These are phyloP conservation scores for Lasiosphaeria hispida DNA, from an alignment of 495 filamentous ascomycete genomes.

Conservation along the genomic window DNA sequence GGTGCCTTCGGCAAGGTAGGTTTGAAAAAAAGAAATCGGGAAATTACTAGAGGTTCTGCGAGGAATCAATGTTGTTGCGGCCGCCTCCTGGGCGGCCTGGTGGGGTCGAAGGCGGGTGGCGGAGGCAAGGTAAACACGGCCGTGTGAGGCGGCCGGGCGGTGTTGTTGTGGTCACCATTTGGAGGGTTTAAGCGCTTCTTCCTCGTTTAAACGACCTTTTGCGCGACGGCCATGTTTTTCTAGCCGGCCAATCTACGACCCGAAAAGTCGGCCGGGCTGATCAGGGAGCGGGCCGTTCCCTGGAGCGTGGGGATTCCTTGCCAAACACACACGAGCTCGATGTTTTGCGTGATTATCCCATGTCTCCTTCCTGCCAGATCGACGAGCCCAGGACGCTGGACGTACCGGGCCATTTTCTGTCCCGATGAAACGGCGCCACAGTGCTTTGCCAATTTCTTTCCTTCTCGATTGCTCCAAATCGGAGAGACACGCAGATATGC, in stretches of 20 bases:
- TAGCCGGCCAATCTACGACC: conserved; percentile 12
- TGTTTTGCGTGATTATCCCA: background rate
- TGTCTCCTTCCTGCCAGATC: too few relatives aligned
- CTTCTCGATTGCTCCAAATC: too few relatives aligned
- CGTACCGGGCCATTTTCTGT: too few relatives aligned
- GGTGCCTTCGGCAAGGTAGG: background rate
- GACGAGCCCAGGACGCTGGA: too few relatives aligned
- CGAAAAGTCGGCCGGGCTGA: conserved; percentile 12
- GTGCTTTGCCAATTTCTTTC: too few relatives aligned
- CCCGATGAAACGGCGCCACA: too few relatives aligned
- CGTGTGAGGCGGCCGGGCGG: conserved; percentile 18
- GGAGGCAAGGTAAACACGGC: conserved; percentile 21
- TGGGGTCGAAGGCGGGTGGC: conserved; percentile 6
- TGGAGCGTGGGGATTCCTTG: conserved; percentile 8
- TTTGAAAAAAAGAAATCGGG: conserved; percentile 28
- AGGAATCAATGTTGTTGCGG: conserved; percentile 24
- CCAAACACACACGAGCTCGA: background rate
- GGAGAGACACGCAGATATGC: background rate
- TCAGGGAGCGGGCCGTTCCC: conserved; percentile 31
- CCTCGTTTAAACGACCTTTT: background rate
- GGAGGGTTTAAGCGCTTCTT: conserved; percentile 16
- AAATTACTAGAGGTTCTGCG: background rate
- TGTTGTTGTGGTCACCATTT: conserved; percentile 13
- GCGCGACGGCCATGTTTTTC: conserved; percentile 12
- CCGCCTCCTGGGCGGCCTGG: conserved; percentile 13